Evolutionary conservation across 148 eudicot species (phyloP), one percentile per base, ranked within the genome.

Genomic region (Fagopyrum tataricum): DNA sequence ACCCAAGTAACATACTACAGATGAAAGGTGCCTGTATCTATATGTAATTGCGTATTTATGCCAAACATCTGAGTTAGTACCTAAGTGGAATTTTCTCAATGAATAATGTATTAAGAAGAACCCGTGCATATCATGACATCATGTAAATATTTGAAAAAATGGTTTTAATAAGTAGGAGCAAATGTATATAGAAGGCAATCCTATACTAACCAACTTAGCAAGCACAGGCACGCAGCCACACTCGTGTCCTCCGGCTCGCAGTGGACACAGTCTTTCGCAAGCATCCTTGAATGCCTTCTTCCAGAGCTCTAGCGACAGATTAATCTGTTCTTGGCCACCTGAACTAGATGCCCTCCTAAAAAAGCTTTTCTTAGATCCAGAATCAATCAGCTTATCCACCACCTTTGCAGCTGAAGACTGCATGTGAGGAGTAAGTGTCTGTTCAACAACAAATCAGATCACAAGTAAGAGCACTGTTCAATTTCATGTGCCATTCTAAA

Each of bases 391-490:
- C 67, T 73, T 78, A 76, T 78, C 85, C 61, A 90, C 74, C 72
- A 77, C 88, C 73, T 86, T 87, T 77, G 96, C 84, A 81, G 96
- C 96, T 67, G 89, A 78, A 72, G 96, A 81, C 79, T 92, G 99
- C 99, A 96, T 96, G 79, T 87, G 91, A 46, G 96, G 99, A 44
- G 90, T 90, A 73, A 92, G 81, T 70, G 91, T 87, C 98, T 90
- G 86, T 37, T 72, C 14, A 73, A 74, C 55, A 2, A 74, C n/a
- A 43, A 20, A 41, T 4, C 14, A 58, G 49, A 71, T 71, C 14
- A 4, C 24, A 4, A 12, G 20, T 68, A 6, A 39, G 53, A n/a
- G 70, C 6, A 67, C 18, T 67, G 7, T 31, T 31, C 2, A 31
- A 31, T 31, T 31, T 31, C 37, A 31, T 31, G 2, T 31, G 37